These are phyloP conservation scores for Botrytis fragariae DNA, from an alignment of 2,329 filamentous ascomycete genomes.

Conservation along the genomic window DNA sequence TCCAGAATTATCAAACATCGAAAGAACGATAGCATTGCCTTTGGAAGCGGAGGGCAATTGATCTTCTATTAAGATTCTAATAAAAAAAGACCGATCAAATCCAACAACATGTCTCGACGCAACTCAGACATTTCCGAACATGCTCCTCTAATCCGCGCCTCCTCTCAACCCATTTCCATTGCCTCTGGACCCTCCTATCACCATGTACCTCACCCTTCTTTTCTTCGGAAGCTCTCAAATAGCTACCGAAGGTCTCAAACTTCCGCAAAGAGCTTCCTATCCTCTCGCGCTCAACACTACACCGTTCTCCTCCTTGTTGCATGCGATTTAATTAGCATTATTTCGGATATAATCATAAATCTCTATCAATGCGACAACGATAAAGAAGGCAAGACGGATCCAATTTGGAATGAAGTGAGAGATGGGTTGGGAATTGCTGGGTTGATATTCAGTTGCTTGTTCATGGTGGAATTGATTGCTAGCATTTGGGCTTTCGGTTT, in stretches of 20 bases:
- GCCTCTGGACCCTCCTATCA: conserved; percentile 17
- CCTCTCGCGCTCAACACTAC: conserved; percentile 50
- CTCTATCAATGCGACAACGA: conserved; percentile 47
- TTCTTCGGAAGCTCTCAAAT: not conserved
- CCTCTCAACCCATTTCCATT: conserved; percentile 15
- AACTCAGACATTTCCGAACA: conserved; percentile 8
- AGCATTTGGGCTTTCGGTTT: conserved; percentile 61
- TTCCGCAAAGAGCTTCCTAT: conserved; percentile 35
- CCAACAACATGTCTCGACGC: conserved; percentile 14
- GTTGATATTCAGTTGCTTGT: conserved; percentile 61
- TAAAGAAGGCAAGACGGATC: conserved; percentile 22
- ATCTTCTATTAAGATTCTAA: not conserved
- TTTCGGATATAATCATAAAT: conserved; percentile 51
- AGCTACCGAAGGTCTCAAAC: conserved; percentile 14
- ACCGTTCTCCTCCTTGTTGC: conserved; percentile 48
- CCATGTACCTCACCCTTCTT: conserved; percentile 9
- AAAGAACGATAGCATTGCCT: not conserved
- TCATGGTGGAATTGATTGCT: conserved; percentile 60
- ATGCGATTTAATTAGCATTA: conserved; percentile 51
- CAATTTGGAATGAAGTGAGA: conserved; percentile 40
- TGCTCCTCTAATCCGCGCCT: conserved; percentile 15
- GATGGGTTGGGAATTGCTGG: conserved; percentile 51
- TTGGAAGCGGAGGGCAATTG: not conserved
- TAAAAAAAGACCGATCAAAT: not conserved
- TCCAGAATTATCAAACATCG: not conserved